Percentiles rank a stretch among this genome's conserved stretches.
Evolutionary conservation across 192 early-diverging fungal genomes (phyloP).

Genomic region (Backusella liffmaniae): DNA sequence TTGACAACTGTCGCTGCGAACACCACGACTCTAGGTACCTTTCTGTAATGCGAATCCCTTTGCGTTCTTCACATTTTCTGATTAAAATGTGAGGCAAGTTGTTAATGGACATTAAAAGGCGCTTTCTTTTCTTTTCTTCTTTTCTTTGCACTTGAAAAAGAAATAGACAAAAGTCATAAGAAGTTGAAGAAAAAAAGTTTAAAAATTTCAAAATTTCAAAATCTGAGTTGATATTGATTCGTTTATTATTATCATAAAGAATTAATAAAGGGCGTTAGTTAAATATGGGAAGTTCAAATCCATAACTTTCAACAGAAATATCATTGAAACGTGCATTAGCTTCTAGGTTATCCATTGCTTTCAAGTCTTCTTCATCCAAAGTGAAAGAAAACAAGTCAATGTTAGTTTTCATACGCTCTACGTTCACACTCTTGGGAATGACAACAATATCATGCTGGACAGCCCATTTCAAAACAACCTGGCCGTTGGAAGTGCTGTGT

Average conservation of each 20-base stretch:
- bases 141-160: not conserved
- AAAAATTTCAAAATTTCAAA: not conserved
- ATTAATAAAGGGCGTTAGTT: constrained; percentile 24
- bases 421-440: constrained; percentile 66
- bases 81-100: not conserved
- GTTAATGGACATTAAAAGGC: not conserved
- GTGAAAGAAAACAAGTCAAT: constrained; percentile 46
- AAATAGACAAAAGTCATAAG: not conserved
- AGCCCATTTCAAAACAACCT: constrained; percentile 61
- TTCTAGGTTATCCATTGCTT: constrained; percentile 44
- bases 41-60: constrained; percentile 1
- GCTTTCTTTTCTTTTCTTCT: not conserved
- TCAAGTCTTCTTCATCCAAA: constrained; percentile 46
- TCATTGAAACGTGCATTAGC: constrained; percentile 45
- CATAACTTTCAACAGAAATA: constrained; percentile 33
- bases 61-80: constrained; percentile 1
- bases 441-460: constrained; percentile 60
- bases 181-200: not conserved
- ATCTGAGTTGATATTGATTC: not conserved
- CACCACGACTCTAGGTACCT: not conserved
- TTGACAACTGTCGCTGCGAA: not conserved
- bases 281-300: constrained; percentile 43
- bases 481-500: constrained; percentile 52
- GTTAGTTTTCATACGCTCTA: constrained; percentile 55
- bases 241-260: not conserved